Conservation (phyloP, 2,329 filamentous ascomycete genomes). For the Venturia carpophila region DNA sequence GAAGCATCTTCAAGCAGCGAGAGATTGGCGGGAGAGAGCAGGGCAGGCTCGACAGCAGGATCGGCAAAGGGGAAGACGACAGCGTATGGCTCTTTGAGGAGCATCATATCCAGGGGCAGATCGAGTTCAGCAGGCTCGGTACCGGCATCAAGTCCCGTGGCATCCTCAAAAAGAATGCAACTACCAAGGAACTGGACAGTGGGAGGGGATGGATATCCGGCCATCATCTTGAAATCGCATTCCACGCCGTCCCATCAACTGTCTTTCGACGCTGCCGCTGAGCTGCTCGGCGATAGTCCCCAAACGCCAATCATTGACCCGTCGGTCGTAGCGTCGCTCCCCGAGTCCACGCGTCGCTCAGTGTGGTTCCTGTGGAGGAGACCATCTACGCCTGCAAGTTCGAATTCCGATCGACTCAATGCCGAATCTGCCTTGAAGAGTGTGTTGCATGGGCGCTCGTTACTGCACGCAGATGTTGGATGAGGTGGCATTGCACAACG, state of each 20-base stretch:
- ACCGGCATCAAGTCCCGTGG: constrained; percentile 3
- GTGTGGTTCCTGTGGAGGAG: constrained; percentile 7
- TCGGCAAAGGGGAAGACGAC: constrained; percentile 19
- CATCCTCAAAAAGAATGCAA: constrained; percentile 4
- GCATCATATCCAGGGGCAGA: constrained; percentile 20
- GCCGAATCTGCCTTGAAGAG: constrained; percentile 10
- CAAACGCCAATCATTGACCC: background rate
- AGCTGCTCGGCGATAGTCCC: background rate
- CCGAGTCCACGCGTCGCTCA: background rate
- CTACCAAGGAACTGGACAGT: constrained; percentile 10
- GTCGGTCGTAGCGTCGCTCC: background rate
- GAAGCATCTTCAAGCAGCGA: constrained; percentile 42
- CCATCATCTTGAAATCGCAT: constrained; percentile 5
- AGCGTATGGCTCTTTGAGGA: constrained; percentile 22
- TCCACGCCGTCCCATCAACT: constrained; percentile 12
- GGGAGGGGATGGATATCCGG: background rate
- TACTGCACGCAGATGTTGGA: background rate
- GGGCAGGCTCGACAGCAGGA: constrained; percentile 16
- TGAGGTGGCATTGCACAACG: background rate
- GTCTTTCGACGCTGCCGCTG: constrained; percentile 1
- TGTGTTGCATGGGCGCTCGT: background rate
- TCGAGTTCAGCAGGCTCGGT: constrained; percentile 13
- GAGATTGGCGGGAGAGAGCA: constrained; percentile 25
- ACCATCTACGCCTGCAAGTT: background rate
- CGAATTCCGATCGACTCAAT: background rate